These are phyloP conservation scores for Termitomyces sp. DNA, from an alignment of 768 basidiomycete species.

Conservation along the genomic window DNA sequence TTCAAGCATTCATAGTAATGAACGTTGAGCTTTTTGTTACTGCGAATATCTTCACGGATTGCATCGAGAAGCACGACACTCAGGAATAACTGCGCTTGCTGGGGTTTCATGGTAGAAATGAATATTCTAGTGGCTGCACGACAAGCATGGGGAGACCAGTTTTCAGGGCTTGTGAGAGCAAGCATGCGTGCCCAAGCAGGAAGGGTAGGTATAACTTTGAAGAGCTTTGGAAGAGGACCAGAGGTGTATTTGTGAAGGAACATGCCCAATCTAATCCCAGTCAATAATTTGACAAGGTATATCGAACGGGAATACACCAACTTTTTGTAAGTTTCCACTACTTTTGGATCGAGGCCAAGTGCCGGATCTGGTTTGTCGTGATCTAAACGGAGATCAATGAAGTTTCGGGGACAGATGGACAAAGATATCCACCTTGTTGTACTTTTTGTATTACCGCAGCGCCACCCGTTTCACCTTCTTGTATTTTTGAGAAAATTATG, in stretches of 20 bases:
- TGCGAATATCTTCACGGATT: slow-evolving; percentile 81
- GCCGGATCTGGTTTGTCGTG: slow-evolving; percentile 69
- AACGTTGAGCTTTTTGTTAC: slow-evolving; percentile 84
- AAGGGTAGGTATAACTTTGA: slow-evolving; percentile 96
- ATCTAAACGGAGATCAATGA: slow-evolving; percentile 24
- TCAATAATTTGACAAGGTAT: neutral
- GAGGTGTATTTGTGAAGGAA: slow-evolving; percentile 89
- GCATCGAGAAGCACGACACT: slow-evolving; percentile 89
- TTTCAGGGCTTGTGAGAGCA: slow-evolving; percentile 85
- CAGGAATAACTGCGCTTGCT: slow-evolving; percentile 88
- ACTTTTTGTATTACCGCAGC: slow-evolving; percentile 56
- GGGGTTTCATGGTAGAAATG: slow-evolving; percentile 94
- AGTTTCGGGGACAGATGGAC: neutral
- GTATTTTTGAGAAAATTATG: slow-evolving; percentile 92
- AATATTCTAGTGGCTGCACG: slow-evolving; percentile 93
- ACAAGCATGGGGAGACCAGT: slow-evolving; percentile 95
- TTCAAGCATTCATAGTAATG: slow-evolving; percentile 95
- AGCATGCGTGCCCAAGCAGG: slow-evolving; percentile 95
- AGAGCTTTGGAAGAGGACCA: slow-evolving; percentile 91
- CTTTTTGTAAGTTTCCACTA: slow-evolving; percentile 93
- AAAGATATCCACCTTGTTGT: slow-evolving; percentile 40
- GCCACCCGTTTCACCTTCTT: slow-evolving; percentile 52
- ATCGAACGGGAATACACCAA: slow-evolving; percentile 29
- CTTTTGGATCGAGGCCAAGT: slow-evolving; percentile 84
- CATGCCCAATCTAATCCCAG: slow-evolving; percentile 62